Conservation (phyloP, 1,284 basidiomycete species). For the Rhizopogon hawkerae region DNA sequence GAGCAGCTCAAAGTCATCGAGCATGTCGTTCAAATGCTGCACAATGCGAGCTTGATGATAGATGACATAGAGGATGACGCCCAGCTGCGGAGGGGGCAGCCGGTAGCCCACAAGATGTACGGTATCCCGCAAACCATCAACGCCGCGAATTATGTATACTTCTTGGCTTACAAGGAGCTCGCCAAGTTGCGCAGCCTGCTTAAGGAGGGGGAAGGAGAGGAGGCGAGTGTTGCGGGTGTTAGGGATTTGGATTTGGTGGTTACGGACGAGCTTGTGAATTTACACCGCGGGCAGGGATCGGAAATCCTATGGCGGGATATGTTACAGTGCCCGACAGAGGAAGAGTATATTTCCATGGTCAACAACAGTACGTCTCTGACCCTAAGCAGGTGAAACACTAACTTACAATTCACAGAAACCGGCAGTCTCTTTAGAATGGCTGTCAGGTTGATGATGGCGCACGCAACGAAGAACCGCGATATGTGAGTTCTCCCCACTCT, state of each 20-base stretch:
- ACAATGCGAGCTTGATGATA: conserved; percentile 92
- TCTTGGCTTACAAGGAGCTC: conserved; percentile 77
- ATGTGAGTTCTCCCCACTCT: conserved; percentile 40
- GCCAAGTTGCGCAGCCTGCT: conserved; percentile 42
- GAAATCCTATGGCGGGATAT: conserved; percentile 95
- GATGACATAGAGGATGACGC: conserved; percentile 98
- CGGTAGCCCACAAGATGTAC: conserved; percentile 92
- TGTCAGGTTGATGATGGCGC: conserved; percentile 95
- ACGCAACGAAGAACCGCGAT: conserved; percentile 50
- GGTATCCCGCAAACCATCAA: conserved; percentile 97
- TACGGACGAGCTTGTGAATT: conserved; percentile 81
- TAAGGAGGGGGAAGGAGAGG: conserved; percentile 13
- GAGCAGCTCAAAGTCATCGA: conserved; percentile 69
- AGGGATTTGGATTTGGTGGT: conserved; percentile 60
- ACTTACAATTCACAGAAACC: conserved; percentile 57
- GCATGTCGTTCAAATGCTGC: conserved; percentile 85
- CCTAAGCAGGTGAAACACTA: conserved; percentile 4
- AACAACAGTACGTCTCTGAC: conserved; percentile 70
- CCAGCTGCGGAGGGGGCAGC: conserved; percentile 79
- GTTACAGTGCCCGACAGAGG: conserved; percentile 86
- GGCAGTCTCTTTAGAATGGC: conserved; percentile 91
- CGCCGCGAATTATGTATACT: conserved; percentile 95
- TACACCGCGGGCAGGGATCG: conserved; percentile 94
- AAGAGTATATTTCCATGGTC: conserved; percentile 94
- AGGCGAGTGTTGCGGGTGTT: conserved; percentile 27